These are phyloP conservation scores for Sporothrix humicola DNA, from an alignment of 2,329 filamentous ascomycete species.

Conservation along the genomic window DNA sequence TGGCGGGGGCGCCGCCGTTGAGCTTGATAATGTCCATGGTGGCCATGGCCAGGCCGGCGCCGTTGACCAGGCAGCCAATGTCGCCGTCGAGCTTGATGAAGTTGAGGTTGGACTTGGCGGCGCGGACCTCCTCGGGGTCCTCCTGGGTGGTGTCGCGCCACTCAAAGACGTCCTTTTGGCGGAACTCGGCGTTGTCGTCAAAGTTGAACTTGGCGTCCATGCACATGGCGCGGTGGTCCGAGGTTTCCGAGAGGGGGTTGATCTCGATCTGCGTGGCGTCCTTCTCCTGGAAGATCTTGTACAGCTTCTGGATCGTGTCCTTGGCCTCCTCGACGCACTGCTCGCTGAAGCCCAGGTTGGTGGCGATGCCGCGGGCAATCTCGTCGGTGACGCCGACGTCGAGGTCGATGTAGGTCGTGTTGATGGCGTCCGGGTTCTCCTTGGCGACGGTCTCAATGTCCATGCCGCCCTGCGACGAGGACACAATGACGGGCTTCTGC, in stretches of 20 bases:
- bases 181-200: conserved; percentile 98
- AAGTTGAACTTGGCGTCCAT: conserved; percentile 99
- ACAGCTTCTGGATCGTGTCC: conserved; percentile 97
- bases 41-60: conserved; percentile 98
- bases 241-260: conserved; percentile 98
- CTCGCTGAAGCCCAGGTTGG: conserved; percentile 94
- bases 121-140: conserved; percentile 96
- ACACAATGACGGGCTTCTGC: conserved; percentile 93
- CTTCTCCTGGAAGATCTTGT: conserved; percentile 98
- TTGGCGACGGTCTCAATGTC: conserved; percentile 99
- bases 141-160: conserved; percentile 96
- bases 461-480: conserved; percentile 98
- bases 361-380: conserved; percentile 86
- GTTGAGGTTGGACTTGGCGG: conserved; percentile 92
- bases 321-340: conserved; percentile 96
- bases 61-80: conserved; percentile 98
- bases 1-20: conserved; percentile 92
- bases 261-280: conserved; percentile 99
- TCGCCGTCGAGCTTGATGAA: conserved; percentile 99
- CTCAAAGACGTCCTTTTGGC: conserved; percentile 93
- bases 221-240: conserved; percentile 95
- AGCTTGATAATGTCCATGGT: conserved; percentile 99
- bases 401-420: conserved; percentile 92
- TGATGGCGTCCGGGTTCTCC: conserved; percentile 95
- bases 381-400: conserved; percentile 94